These are phyloP conservation scores for Dichotomocladium elegans DNA, from an alignment of 371 early-diverging fungal genomes.

Conservation along the genomic window DNA sequence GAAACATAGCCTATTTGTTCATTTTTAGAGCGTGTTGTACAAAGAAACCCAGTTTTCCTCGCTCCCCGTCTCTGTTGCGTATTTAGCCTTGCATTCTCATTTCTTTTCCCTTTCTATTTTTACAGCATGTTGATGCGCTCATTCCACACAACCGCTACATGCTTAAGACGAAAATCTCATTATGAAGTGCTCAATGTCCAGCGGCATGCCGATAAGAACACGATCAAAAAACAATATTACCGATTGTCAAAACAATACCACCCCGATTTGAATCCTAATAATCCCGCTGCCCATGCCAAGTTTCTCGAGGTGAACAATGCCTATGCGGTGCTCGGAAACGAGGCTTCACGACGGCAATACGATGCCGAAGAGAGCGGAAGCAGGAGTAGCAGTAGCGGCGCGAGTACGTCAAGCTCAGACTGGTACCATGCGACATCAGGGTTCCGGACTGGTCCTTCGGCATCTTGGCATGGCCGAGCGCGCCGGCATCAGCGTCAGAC, in stretches of 20 bases:
- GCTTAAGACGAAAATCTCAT: slow-evolving; percentile 25
- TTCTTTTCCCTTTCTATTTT: neutral
- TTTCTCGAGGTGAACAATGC: slow-evolving; percentile 85
- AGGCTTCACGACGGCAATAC: slow-evolving; percentile 69
- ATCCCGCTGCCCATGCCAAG: slow-evolving; percentile 57
- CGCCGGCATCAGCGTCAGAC: slow-evolving; percentile 19
- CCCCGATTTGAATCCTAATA: slow-evolving; percentile 78
- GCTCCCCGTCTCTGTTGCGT: too few relatives aligned
- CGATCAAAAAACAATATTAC: slow-evolving; percentile 81
- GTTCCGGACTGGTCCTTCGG: slow-evolving; percentile 24
- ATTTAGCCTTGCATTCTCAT: neutral
- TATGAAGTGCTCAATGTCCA: slow-evolving; percentile 60
- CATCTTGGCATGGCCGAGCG: slow-evolving; percentile 30
- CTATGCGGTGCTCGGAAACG: slow-evolving; percentile 77
- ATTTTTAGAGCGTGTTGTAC: too few relatives aligned
- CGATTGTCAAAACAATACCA: slow-evolving; percentile 82
- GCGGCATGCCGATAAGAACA: slow-evolving; percentile 49
- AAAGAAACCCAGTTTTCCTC: too few relatives aligned
- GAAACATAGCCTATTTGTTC: too few relatives aligned
- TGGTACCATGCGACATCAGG: slow-evolving; percentile 12
- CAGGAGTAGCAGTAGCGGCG: slow-evolving; percentile 47
- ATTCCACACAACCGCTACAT: slow-evolving; percentile 18
- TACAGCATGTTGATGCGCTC: slow-evolving; percentile 15
- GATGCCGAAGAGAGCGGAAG: slow-evolving; percentile 51
- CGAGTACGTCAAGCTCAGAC: neutral